Conservation (phyloP, 2,329 filamentous ascomycete genomes). For the Scopulariopsis brevicaulis region DNA sequence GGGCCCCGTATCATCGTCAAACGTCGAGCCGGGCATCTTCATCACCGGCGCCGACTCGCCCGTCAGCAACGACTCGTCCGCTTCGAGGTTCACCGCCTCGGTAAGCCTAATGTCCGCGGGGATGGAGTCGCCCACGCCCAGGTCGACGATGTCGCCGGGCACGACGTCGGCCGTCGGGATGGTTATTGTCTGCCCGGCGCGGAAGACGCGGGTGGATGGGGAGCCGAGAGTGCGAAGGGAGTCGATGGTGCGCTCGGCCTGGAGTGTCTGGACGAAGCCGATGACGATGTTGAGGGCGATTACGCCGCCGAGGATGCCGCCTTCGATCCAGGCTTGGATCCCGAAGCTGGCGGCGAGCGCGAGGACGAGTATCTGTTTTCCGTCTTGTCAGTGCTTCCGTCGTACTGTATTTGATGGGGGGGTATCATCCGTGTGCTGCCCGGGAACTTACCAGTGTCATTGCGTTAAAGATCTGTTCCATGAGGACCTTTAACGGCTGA, state of each 20-base stretch:
- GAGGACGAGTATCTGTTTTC: conserved; percentile 36
- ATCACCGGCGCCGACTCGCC: conserved; percentile 47
- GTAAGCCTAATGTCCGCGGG: background rate
- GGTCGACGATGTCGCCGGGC: background rate
- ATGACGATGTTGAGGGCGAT: conserved; percentile 40
- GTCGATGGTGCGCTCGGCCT: conserved; percentile 28
- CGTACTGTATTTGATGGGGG: no score
- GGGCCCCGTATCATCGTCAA: conserved; percentile 20
- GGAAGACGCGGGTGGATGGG: conserved; percentile 24
- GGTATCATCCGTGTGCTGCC: no score
- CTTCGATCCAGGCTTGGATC: conserved; percentile 39
- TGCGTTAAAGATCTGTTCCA: conserved; percentile 45
- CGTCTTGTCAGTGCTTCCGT: no score
- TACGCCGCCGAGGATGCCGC: conserved; percentile 35
- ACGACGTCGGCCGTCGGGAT: conserved; percentile 10
- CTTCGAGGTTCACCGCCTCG: conserved; percentile 38
- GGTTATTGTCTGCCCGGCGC: conserved; percentile 20
- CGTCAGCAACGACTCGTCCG: conserved; percentile 50
- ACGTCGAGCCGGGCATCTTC: conserved; percentile 31
- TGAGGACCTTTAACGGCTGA: conserved; percentile 42
- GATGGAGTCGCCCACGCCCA: background rate
- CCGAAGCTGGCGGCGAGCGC: conserved; percentile 43
- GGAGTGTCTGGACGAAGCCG: conserved; percentile 29
- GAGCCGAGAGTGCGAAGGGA: conserved; percentile 21
- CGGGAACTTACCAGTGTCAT: conserved; percentile 36